These are phyloP conservation scores for Boletellus ananas DNA, from an alignment of 768 basidiomycete genomes.

Conservation along the genomic window DNA sequence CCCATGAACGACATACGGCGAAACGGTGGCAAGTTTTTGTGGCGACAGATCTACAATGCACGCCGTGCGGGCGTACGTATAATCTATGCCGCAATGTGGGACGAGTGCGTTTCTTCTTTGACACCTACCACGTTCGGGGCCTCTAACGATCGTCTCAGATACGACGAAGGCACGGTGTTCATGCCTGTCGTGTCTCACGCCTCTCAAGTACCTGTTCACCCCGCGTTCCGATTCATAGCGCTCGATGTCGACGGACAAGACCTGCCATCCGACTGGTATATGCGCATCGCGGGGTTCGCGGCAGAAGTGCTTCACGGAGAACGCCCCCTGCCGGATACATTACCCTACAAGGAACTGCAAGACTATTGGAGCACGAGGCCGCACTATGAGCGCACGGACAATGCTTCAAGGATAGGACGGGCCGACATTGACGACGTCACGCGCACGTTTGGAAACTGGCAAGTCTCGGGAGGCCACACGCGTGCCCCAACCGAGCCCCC, in stretches of 20 bases:
- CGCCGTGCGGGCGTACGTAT: slow-evolving; percentile 55
- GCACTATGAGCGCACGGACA: slow-evolving; percentile 40
- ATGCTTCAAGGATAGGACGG: slow-evolving; percentile 6
- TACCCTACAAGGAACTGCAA: slow-evolving; percentile 67
- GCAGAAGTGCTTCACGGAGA: slow-evolving; percentile 65
- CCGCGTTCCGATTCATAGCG: slow-evolving; percentile 59
- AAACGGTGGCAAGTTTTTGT: slow-evolving; percentile 72
- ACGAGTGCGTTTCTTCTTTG: slow-evolving; percentile 48
- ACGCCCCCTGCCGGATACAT: slow-evolving; percentile 56
- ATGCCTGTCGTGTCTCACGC: slow-evolving; percentile 67
- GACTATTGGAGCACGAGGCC: slow-evolving; percentile 72
- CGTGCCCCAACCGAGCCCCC: slow-evolving; percentile 45
- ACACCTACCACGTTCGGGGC: background rate
- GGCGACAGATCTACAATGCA: slow-evolving; percentile 74
- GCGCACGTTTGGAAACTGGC: slow-evolving; percentile 46
- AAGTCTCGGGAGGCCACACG: background rate
- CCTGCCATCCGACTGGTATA: slow-evolving; percentile 81
- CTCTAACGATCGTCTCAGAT: slow-evolving; percentile 38
- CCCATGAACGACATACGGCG: slow-evolving; percentile 67
- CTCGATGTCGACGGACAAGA: slow-evolving; percentile 77
- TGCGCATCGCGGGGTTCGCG: slow-evolving; percentile 73
- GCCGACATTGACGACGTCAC: slow-evolving; percentile 26
- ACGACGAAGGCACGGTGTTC: slow-evolving; percentile 82
- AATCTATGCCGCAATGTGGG: slow-evolving; percentile 87
- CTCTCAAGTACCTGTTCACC: slow-evolving; percentile 56